phyloP scores from a whole-genome alignment of 73 alveolate species.

The Tetrahymena borealis region DNA sequence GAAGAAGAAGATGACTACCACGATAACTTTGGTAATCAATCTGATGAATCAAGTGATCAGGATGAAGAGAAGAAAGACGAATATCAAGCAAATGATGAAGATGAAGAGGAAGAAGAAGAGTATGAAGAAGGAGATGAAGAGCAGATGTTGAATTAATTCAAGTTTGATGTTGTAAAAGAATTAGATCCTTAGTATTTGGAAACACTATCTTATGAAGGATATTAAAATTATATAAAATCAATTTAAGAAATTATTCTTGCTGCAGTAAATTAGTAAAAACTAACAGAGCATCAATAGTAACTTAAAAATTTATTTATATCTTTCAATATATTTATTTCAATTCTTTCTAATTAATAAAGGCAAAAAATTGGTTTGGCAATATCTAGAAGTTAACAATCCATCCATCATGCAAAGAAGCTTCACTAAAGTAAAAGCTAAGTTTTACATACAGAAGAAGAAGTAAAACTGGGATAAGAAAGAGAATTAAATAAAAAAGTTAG shows the following conservation, averaged over 20 bases:
- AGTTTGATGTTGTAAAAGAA: not conserved
- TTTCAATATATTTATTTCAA: not conserved
- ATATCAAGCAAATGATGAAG: not conserved
- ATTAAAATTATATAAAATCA: not conserved
- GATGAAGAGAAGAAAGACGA: not conserved
- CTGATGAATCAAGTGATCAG: not conserved
- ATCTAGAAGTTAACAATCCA: too few relatives aligned
- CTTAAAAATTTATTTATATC: not conserved
- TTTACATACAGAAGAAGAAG: not conserved
- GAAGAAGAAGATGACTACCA: not conserved
- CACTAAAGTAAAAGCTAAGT: not conserved
- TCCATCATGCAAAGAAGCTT: not conserved
- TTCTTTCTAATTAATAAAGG: not conserved
- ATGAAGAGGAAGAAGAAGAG: not conserved
- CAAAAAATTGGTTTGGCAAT: too few relatives aligned
- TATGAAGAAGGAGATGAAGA: not conserved
- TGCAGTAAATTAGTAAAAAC: not conserved
- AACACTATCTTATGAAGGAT: not conserved
- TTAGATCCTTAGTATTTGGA: not conserved
- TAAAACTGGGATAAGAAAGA: not conserved
- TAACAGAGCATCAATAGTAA: not conserved
- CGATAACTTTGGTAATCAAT: not conserved
- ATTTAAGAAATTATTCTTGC: not conserved
- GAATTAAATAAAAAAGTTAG: not conserved
- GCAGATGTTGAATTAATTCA: not conserved